phyloP scores from a whole-genome alignment of 371 early-diverging fungal genomes.

The Dichotomocladium elegans region DNA sequence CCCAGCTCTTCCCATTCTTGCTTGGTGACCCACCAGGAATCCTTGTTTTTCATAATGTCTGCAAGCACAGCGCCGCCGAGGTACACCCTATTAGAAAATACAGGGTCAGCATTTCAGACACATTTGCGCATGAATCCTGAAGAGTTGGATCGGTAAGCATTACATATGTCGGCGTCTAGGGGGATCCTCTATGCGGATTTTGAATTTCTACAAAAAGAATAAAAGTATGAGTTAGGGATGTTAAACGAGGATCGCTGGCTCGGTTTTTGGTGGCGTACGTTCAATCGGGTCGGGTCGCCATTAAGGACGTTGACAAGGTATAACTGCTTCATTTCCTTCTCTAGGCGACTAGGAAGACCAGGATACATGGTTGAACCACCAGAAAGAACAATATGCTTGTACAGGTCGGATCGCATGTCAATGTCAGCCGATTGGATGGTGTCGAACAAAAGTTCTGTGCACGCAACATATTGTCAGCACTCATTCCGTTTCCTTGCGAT shows the following conservation, averaged over 20 bases:
- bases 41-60: conserved; percentile 92
- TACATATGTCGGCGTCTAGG: conserved; percentile 95
- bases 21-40: conserved; percentile 91
- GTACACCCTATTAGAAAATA: conserved; percentile 63
- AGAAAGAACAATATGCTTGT: conserved; percentile 95
- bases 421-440: conserved; percentile 89
- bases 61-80: conserved; percentile 97
- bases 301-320: conserved; percentile 86
- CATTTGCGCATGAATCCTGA: neutral
- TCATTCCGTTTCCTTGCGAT: neutral
- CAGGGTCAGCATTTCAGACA: neutral
- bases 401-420: conserved; percentile 92
- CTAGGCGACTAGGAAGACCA: conserved; percentile 92
- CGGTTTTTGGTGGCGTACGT: conserved; percentile 58
- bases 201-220: conserved; percentile 76
- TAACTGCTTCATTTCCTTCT: conserved; percentile 96
- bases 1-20: conserved; percentile 95
- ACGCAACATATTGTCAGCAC: neutral
- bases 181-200: conserved; percentile 96
- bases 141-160: too few species aligned
- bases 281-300: conserved; percentile 80
- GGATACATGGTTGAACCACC: conserved; percentile 99
- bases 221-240: neutral
- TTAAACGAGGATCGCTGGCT: too few species aligned
- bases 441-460: conserved; percentile 88